Evolutionary conservation across 306 rosid species (phyloP).

Genomic region (Phaseolus lunatus): DNA sequence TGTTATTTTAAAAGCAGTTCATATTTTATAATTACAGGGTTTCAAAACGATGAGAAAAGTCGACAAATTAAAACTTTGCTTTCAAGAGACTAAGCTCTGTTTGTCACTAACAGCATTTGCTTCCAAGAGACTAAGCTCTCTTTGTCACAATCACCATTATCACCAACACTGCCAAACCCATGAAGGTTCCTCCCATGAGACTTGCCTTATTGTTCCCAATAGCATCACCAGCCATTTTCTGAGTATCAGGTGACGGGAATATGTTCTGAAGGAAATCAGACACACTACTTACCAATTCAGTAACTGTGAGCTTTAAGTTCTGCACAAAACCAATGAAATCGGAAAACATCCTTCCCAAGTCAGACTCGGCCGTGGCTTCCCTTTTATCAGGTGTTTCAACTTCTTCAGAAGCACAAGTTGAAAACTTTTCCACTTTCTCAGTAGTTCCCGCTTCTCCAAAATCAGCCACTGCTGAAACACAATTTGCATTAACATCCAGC

Average conservation of each 20-base stretch:
- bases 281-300: constrained; percentile 53
- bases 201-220: constrained; percentile 42
- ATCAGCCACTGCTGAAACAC: constrained; percentile 46
- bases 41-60: constrained; percentile 32
- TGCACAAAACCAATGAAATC: constrained; percentile 41
- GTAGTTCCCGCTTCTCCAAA: constrained; percentile 17
- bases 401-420: constrained; percentile 23
- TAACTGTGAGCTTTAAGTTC: constrained; percentile 54
- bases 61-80: constrained; percentile 45
- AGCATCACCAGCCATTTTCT: constrained; percentile 37
- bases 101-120: constrained; percentile 63
- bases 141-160: constrained; percentile 68
- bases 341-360: not conserved
- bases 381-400: not conserved
- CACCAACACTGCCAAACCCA: constrained; percentile 75
- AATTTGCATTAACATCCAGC: constrained; percentile 20
- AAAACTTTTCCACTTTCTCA: not conserved
- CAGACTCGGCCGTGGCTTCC: not conserved
- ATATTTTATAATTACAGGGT: not conserved
- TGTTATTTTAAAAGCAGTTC: not conserved
- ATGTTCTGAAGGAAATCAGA: constrained; percentile 58
- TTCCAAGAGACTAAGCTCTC: constrained; percentile 55
- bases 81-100: constrained; percentile 57
- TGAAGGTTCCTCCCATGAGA: constrained; percentile 55
- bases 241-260: constrained; percentile 52